Evolutionary conservation across 2,329 filamentous ascomycete genomes (phyloP), one percentile per base, ranked within the genome.

Genomic region (Phialocephala subalpina): DNA sequence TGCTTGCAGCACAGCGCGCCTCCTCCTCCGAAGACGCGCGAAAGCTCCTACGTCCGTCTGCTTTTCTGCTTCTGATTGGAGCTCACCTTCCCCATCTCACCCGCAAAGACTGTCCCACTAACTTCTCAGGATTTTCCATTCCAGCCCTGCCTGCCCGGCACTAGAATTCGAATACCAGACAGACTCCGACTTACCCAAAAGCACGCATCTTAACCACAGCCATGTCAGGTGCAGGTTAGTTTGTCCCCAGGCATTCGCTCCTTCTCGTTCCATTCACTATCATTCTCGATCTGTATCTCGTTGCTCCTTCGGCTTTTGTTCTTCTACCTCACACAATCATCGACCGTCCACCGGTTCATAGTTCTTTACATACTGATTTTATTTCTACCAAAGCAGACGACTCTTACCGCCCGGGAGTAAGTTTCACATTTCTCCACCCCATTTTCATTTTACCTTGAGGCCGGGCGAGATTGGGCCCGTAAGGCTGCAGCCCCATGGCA

Each of bases 151-250:
- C 61, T 20, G 62, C 16, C 38, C 47, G 40, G 29, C 29, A 33
- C 42, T 47, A n/a, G 58, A 38, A 33, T 25, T 53, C 49, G 56
- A 63, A 45, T 52, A 58, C 57, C 64, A 57, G 53, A 16, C 58
- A 56, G 63, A 61, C 62, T 55, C 55, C 64, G 22, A 59, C 57
- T 58, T 61, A 53, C 33, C 63, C 58, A 66, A 42, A 57, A 40
- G 56, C 53, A 55, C 47, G 57, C 40, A 58, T 60, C 65, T 64
- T 60, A 62, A 57, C 62, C 58, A 64, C 35, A 63, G 58, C 60
- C 58, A 71, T 71, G 69, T 71, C 69, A 53, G 69, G 67, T 52
- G 69, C 67, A 67, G 67, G 69, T 71, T 63, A 67, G 67, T 69
- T 63, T 64, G 62, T 67, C 59, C 62, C 58, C 57, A 56, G 65